These are phyloP conservation scores for Malus hybrid DNA, from an alignment of 331 rosid genomes.

Conservation along the genomic window DNA sequence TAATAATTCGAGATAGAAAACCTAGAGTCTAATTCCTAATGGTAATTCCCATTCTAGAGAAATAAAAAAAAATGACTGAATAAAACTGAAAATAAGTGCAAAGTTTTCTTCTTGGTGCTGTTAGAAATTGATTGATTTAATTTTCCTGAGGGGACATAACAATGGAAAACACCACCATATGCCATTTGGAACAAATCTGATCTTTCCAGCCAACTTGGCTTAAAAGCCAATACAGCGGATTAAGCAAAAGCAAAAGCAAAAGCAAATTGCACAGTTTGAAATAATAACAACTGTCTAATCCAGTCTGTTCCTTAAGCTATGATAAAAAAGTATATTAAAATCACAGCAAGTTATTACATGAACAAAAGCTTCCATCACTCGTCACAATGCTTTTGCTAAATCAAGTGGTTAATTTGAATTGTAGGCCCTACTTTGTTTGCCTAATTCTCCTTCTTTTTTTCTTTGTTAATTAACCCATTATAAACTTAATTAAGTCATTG, in stretches of 20 bases:
- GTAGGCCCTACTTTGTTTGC: conserved; percentile 11
- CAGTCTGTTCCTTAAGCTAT: not conserved
- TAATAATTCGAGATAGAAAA: too few species aligned
- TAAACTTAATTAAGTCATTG: not conserved
- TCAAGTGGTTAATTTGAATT: not conserved
- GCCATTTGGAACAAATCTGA: not conserved
- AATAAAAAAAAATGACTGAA: too few species aligned
- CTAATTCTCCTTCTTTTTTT: not conserved
- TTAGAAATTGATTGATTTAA: not conserved
- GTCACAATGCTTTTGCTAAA: not conserved
- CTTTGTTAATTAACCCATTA: not conserved
- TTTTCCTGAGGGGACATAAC: not conserved
- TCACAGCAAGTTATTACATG: not conserved
- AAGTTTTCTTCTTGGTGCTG: too few species aligned
- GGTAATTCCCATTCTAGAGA: too few species aligned
- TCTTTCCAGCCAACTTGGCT: conserved; percentile 24
- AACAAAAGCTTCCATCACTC: not conserved
- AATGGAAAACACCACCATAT: not conserved
- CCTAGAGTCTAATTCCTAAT: too few species aligned
- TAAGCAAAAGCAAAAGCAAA: conserved; percentile 14
- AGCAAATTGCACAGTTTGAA: conserved; percentile 4
- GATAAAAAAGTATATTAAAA: not conserved
- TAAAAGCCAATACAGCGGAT: conserved; percentile 13
- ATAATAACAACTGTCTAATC: not conserved
- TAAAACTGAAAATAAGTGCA: too few species aligned